Percentiles rank a stretch among this genome's conserved stretches.
Evolutionary conservation across 2,329 filamentous ascomycete genomes (phyloP).

Genomic region (Pseudogymnoascus sp.): DNA sequence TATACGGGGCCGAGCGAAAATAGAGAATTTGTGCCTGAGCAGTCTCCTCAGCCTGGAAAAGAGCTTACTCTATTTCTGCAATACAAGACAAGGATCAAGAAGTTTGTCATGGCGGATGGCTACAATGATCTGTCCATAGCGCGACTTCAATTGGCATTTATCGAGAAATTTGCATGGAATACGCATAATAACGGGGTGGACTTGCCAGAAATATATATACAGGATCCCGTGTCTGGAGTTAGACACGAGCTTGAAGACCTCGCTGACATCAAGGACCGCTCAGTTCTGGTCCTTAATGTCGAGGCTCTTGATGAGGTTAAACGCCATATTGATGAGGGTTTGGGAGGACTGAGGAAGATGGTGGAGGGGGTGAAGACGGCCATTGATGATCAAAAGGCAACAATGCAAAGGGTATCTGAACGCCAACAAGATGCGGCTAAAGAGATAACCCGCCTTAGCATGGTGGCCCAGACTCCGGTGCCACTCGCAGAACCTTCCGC

Average conservation of each 20-base stretch:
- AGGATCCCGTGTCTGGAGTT: conserved; percentile 92
- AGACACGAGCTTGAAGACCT: conserved; percentile 94
- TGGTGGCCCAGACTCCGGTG: conserved; percentile 17
- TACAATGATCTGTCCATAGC: conserved; percentile 79
- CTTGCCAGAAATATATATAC: conserved; percentile 94
- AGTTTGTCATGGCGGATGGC: conserved; percentile 82
- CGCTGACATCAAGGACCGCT: conserved; percentile 85
- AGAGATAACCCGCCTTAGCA: conserved; percentile 60
- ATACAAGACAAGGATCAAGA: conserved; percentile 96
- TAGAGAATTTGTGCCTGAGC: conserved; percentile 51
- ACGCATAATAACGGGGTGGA: conserved; percentile 90
- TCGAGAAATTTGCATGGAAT: conserved; percentile 99
- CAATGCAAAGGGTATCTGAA: conserved; percentile 82
- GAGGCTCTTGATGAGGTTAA: conserved; percentile 95
- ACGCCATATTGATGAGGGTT: conserved; percentile 86
- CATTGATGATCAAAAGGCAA: conserved; percentile 73
- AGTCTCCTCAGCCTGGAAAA: conserved; percentile 68
- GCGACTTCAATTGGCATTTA: conserved; percentile 87
- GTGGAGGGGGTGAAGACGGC: conserved; percentile 83
- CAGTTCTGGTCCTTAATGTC: conserved; percentile 89
- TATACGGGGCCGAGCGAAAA: conserved; percentile 25
- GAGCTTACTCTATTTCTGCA: conserved; percentile 91
- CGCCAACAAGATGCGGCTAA: conserved; percentile 84
- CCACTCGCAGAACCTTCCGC: not conserved
- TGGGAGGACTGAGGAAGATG: conserved; percentile 71